phyloP scores from a whole-genome alignment of 495 filamentous ascomycete species.

The Penicillium turbatum region DNA sequence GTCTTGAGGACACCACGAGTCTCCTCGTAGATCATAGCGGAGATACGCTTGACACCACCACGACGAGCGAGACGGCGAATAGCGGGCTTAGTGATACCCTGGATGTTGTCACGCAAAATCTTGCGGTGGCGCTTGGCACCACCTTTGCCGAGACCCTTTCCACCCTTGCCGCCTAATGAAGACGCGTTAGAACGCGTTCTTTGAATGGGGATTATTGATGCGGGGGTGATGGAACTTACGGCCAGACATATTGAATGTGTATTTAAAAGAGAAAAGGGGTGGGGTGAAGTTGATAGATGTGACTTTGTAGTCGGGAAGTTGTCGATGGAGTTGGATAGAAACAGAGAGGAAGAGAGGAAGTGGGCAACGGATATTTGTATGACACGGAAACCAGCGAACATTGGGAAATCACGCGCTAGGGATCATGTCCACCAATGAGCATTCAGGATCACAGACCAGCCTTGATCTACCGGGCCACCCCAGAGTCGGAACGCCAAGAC shows the following conservation, averaged over 20 bases:
- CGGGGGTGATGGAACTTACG: constrained; percentile 48
- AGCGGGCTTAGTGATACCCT: constrained; percentile 99
- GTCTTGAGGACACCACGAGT: constrained; percentile 99
- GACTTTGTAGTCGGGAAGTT: constrained; percentile 34
- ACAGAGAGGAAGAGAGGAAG: constrained; percentile 22
- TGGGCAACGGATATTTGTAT: constrained; percentile 48
- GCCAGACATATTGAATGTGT: constrained; percentile 60
- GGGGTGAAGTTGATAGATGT: constrained; percentile 30
- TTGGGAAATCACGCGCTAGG: constrained; percentile 42
- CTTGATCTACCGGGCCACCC: constrained; percentile 34
- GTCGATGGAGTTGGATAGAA: constrained; percentile 43
- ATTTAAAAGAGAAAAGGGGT: constrained; percentile 29
- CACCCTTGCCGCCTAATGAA: constrained; percentile 81
- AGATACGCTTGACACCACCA: constrained; percentile 99
- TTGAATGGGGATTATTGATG: constrained; percentile 3
- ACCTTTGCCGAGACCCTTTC: constrained; percentile 99
- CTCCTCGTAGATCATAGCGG: constrained; percentile 97
- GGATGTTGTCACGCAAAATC: constrained; percentile 98
- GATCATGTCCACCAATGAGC: constrained; percentile 40
- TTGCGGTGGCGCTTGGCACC: constrained; percentile 87
- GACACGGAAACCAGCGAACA: constrained; percentile 28
- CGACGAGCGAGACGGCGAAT: constrained; percentile 99
- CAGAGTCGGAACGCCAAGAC: constrained; percentile 22
- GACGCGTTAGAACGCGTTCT: constrained; percentile 40
- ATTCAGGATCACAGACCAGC: constrained; percentile 26